Base-by-base conservation (phyloP, 75 land plant genomes). In the Adiantum capillusveneris region DNA sequence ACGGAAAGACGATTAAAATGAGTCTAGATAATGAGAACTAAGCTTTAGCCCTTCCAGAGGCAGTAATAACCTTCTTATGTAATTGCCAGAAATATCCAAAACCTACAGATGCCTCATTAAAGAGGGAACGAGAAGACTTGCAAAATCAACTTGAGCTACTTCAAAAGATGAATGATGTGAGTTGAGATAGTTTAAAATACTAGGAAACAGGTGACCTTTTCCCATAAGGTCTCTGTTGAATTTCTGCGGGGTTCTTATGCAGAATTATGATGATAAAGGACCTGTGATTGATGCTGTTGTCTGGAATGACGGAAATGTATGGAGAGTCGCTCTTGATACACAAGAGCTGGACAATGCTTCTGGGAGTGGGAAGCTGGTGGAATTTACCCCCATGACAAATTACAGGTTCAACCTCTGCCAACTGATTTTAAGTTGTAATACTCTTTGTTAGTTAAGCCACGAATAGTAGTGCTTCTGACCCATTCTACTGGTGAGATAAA, bases 211-310 rank as follows among this genome's bases (percentile, higher is more conserved):
- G n/a, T n/a, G n/a, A n/a, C n/a, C n/a, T n/a, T n/a, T n/a, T n/a
- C n/a, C n/a, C n/a, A n/a, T n/a, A n/a, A n/a, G n/a, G n/a, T n/a
- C n/a, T n/a, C n/a, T n/a, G n/a, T n/a, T n/a, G n/a, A n/a, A n/a
- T n/a, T n/a, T n/a, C n/a, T n/a, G n/a, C n/a, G n/a, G n/a, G n/a
- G n/a, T n/a, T n/a, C n/a, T n/a, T n/a, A 39, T 39, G 25, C 86
- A 95, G 99, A 73, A 64, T 62, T 90, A 90, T 75, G 96, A 95
- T 59, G 99, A 95, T 71, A 90, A 75, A 28, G 99, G 99, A 31
- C 99, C 99, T 66, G 64, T 95, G 9, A 86, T 95, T 44, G 96
- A 95, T 82, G 90, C 96, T 61, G 99, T 90, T 54, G 96, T 86
- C 1, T 95, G 99, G 99, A 71, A 95, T 74, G 99, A 95, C 76